These are phyloP conservation scores for Ambrosia artemisiifolia DNA, from an alignment of 129 eudicot genomes.

Conservation along the genomic window DNA sequence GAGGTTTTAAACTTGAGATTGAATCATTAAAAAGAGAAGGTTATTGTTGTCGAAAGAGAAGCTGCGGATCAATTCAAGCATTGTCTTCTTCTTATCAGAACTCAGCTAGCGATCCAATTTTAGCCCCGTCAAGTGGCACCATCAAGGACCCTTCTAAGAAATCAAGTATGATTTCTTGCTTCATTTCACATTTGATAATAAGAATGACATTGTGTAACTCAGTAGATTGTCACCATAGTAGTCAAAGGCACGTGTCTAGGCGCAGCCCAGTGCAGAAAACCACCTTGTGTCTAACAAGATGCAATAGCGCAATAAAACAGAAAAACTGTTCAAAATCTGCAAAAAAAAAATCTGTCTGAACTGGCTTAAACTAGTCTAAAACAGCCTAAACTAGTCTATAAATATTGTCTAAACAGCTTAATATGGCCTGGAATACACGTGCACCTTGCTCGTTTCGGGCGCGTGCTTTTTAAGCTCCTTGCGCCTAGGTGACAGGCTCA, in stretches of 20 bases:
- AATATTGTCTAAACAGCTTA: background rate
- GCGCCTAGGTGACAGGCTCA: background rate
- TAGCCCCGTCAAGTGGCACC: constrained; percentile 30
- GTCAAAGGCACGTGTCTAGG: too few relatives aligned
- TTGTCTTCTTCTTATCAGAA: constrained; percentile 51
- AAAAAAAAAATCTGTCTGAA: background rate
- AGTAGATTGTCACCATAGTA: too few relatives aligned
- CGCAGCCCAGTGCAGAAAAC: too few relatives aligned
- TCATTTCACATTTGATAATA: background rate
- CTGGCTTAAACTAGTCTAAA: background rate
- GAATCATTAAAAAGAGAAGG: constrained; percentile 34
- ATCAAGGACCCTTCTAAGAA: constrained; percentile 24
- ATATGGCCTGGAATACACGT: background rate
- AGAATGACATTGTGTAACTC: too few relatives aligned
- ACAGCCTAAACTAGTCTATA: background rate
- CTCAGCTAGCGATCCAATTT: constrained; percentile 45
- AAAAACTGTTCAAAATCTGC: too few relatives aligned
- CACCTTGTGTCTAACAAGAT: too few relatives aligned
- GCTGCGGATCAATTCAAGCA: constrained; percentile 49
- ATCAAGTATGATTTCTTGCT: constrained; percentile 20
- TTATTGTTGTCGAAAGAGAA: constrained; percentile 37
- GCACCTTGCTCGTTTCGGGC: background rate
- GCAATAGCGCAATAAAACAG: too few relatives aligned
- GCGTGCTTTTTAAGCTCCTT: background rate
- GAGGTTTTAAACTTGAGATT: constrained; percentile 34